phyloP scores from a whole-genome alignment of 108 stramenopile genomes.

The Discostella pseudostelligera region DNA sequence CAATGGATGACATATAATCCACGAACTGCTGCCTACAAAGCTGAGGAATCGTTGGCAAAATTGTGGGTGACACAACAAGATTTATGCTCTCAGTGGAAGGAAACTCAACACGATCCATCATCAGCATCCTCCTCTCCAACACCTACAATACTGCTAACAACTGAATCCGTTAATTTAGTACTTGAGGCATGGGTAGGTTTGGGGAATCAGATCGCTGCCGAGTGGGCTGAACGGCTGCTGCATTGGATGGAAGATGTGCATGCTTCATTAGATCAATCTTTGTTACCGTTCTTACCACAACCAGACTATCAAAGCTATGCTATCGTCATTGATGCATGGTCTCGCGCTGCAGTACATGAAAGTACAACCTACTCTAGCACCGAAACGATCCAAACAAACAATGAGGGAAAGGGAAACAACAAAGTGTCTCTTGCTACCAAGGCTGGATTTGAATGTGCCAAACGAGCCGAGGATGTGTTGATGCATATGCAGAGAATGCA shows the following conservation, averaged over 20 bases:
- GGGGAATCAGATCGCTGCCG: conserved; percentile 24
- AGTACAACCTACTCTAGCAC: conserved; percentile 7
- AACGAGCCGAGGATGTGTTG: conserved; percentile 31
- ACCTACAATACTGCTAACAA: conserved; percentile 20
- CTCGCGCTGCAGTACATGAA: conserved; percentile 30
- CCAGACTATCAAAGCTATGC: conserved; percentile 40
- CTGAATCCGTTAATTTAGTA: conserved; percentile 28
- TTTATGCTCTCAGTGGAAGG: conserved; percentile 11
- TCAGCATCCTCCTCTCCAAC: neutral
- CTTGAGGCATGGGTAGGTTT: conserved; percentile 32
- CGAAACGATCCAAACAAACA: neutral
- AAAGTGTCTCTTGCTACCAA: conserved; percentile 16
- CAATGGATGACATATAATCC: conserved; percentile 32
- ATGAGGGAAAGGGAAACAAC: conserved; percentile 7
- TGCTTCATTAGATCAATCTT: neutral
- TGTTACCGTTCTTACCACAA: conserved; percentile 8
- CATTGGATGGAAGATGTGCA: conserved; percentile 37
- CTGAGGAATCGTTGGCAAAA: conserved; percentile 29
- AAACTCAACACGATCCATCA: neutral
- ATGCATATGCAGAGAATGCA: conserved; percentile 44
- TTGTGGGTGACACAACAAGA: conserved; percentile 31
- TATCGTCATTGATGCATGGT: conserved; percentile 37
- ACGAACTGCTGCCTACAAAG: conserved; percentile 37
- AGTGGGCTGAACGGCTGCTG: conserved; percentile 33
- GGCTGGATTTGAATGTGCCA: conserved; percentile 38